These are phyloP conservation scores for Lecanicillium sp. DNA, from an alignment of 2,329 filamentous ascomycete species.

Conservation along the genomic window DNA sequence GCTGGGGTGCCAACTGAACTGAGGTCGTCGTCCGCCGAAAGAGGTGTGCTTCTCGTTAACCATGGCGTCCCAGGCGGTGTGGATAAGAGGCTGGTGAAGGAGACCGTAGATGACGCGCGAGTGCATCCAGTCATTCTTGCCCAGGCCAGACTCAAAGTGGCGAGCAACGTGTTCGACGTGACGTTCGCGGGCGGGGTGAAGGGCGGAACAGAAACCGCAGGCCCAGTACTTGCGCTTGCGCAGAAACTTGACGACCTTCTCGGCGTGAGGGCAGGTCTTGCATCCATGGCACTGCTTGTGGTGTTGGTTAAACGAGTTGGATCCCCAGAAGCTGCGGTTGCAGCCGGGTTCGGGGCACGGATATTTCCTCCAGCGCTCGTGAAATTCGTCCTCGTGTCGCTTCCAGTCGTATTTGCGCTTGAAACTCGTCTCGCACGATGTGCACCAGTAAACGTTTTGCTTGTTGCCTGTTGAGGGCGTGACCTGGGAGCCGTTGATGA, in stretches of 20 bases:
- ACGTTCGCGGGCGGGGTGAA: slow-evolving; percentile 58
- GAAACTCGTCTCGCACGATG: slow-evolving; percentile 57
- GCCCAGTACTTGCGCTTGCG: slow-evolving; percentile 62
- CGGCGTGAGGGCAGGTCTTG: slow-evolving; percentile 59
- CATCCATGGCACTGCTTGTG: slow-evolving; percentile 60
- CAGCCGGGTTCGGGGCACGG: slow-evolving; percentile 57
- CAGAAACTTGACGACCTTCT: slow-evolving; percentile 57
- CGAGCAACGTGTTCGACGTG: slow-evolving; percentile 62
- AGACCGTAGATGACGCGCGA: slow-evolving; percentile 62
- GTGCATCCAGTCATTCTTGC: slow-evolving; percentile 62
- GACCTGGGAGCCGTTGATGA: slow-evolving; percentile 29
- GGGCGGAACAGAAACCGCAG: slow-evolving; percentile 60
- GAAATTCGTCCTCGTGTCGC: slow-evolving; percentile 63
- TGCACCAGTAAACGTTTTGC: slow-evolving; percentile 51
- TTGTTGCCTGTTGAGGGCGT: slow-evolving; percentile 25
- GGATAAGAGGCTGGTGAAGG: slow-evolving; percentile 58
- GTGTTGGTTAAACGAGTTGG: slow-evolving; percentile 63
- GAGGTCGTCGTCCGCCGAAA: slow-evolving; percentile 47
- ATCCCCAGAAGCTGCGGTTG: slow-evolving; percentile 62
- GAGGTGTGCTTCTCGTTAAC: slow-evolving; percentile 49
- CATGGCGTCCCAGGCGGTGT: slow-evolving; percentile 55
- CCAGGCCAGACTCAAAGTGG: slow-evolving; percentile 60
- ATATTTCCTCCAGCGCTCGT: slow-evolving; percentile 62
- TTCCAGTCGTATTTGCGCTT: slow-evolving; percentile 66
- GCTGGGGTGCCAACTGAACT: slow-evolving; percentile 56